Evolutionary conservation across 2,329 filamentous ascomycete genomes (phyloP).

Genomic region (Aureobasidium namibiae): DNA sequence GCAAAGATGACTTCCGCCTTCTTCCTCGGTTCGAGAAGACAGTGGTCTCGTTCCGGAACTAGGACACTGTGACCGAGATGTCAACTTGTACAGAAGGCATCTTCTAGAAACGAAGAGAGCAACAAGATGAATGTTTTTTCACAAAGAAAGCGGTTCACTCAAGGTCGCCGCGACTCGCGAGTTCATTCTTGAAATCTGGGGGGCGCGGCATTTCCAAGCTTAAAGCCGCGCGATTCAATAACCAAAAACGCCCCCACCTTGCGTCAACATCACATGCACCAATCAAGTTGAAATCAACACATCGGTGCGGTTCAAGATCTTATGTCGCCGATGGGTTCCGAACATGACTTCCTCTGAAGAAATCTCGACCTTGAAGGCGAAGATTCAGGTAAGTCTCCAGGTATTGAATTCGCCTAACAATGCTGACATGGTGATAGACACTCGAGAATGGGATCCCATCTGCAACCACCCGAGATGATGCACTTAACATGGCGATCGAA

Average conservation of each 20-base stretch:
- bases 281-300: conserved; percentile 1
- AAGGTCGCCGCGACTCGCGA: background rate
- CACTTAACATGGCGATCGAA: conserved; percentile 65
- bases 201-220: background rate
- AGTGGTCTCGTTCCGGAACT: background rate
- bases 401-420: background rate
- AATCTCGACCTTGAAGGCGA: background rate
- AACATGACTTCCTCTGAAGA: background rate
- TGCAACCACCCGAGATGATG: conserved; percentile 50
- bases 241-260: background rate
- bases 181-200: background rate
- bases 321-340: background rate
- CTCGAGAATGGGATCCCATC: conserved; percentile 15
- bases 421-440: background rate
- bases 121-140: background rate
- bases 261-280: conserved; percentile 5
- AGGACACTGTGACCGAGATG: background rate
- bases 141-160: background rate
- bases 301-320: background rate
- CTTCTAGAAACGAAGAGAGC: background rate
- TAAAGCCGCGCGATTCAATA: background rate
- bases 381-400: background rate
- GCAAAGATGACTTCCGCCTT: background rate
- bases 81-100: background rate
- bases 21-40: background rate